Evolutionary conservation across 129 eudicot species (phyloP).

Genomic region (Artemisia argyi): DNA sequence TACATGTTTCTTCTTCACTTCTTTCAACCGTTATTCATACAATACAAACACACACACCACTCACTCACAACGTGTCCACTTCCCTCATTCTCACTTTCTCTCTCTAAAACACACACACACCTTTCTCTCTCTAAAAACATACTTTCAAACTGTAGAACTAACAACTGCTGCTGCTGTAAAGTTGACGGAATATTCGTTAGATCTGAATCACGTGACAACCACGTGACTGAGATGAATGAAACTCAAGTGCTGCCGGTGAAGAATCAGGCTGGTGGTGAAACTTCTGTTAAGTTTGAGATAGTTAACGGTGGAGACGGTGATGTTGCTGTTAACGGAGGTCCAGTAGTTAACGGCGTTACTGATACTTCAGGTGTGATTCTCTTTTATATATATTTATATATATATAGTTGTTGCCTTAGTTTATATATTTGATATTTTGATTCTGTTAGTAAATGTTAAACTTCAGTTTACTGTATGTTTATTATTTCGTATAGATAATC

Average conservation of each 20-base stretch:
- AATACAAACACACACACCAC: slow-evolving; percentile 14
- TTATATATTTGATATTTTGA: not conserved
- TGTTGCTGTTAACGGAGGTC: slow-evolving; percentile 22
- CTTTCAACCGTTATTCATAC: not conserved
- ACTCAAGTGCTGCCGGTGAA: not conserved
- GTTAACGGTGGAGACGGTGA: slow-evolving; percentile 37
- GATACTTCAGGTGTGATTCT: slow-evolving; percentile 34
- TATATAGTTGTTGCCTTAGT: not conserved
- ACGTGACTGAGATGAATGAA: slow-evolving; percentile 25
- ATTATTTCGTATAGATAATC: too few species aligned
- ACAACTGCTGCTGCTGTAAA: too few species aligned
- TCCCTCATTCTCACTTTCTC: not conserved
- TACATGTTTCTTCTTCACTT: not conserved
- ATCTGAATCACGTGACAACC: slow-evolving; percentile 27
- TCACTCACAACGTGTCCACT: slow-evolving; percentile 28
- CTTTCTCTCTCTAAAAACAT: not conserved
- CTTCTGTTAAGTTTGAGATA: slow-evolving; percentile 25
- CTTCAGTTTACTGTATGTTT: too few species aligned
- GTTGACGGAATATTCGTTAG: slow-evolving; percentile 8
- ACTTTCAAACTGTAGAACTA: too few species aligned
- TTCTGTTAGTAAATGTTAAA: slow-evolving; percentile 8
- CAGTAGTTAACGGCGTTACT: slow-evolving; percentile 35
- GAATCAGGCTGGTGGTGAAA: not conserved
- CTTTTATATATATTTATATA: not conserved
- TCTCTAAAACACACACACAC: not conserved